Base-by-base conservation (phyloP, 805 yeast species). In the Pichia ethanolica region DNA sequence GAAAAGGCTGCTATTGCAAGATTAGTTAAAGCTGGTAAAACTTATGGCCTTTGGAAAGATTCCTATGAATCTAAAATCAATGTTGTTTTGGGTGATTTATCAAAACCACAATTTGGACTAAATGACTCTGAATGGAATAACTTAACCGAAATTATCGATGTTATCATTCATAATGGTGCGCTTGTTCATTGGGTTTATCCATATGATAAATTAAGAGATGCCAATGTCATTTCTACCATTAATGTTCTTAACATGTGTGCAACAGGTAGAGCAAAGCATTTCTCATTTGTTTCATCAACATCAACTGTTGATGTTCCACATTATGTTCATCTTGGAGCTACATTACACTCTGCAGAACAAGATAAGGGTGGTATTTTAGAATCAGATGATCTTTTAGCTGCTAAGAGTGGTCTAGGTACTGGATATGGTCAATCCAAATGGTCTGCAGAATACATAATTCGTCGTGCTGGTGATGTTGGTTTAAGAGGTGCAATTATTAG, bases 161-260 rank as follows among this genome's bases (percentile, higher is more conserved):
- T 83, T 4, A 82, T 93, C 46, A 79, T 93, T 53, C 99, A 93
- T 67, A 93, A 93, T 59, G 99, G 98, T 72, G 99, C 99, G 14
- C 74, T 90, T 53, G 99, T 93, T 37, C 99, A 93, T 67, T 93
- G 99, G 99, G 97, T 90, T 2, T 93, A 86, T 66, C 98, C 99
- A 30, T 93, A 93, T 69, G 71, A 84, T 44, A 87, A 86, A 56
- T 73, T 93, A 60, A 80, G 98, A 59, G 96, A 88, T 56, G 93
- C 98, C 35, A 93, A 93, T 62, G 99, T 95, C 34, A 70, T 90
- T 51, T 82, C 96, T 41, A 86, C 98, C 0, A 69, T 91, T 51
- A 86, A 90, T 60, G 88, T 89, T 9, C 71, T 93, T 78, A 81
- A 81, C 62, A 68, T 90, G 59, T 83, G 93, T 59, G 77, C 81